Base-by-base conservation (phyloP, 2,329 filamentous ascomycete species). In the Alternaria rosae region DNA sequence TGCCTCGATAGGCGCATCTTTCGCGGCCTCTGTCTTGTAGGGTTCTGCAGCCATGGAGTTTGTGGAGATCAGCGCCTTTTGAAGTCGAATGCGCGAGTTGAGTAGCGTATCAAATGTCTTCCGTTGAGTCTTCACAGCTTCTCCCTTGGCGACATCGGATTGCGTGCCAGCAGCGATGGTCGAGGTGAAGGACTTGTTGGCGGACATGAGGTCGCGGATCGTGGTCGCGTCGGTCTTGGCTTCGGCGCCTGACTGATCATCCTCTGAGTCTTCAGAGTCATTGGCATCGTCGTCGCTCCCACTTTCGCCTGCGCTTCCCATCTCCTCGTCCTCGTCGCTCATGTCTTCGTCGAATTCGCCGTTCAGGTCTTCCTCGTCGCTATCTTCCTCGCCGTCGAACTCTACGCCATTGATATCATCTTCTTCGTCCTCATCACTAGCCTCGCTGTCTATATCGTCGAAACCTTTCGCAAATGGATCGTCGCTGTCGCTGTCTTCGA, bases 81-180 rank as follows among this genome's bases (percentile, higher is more conserved):
- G 96, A 17, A 99, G 82, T 63, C 94, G 92, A 74, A 99, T 97
- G 20, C 95, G 89, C 13, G 93, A 87, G 80, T 97, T 97, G 30
- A 99, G 86, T 1, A 98, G 87, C 0, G 92, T 88, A 70, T 98
- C 94, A 74, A 97, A 99, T 1, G 90, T 88, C 64, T 90, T 90
- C 54, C 93, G 89, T 80, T 99, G 95, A 59, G 89, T 85, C 71
- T 93, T 94, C 38, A 99, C 92, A 0, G 94, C 94, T 57, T 87
- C 82, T 12, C 95, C 95, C 79, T 98, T 98, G 43, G 90, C 88
- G 5, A 91, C 88, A 76, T 98, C 95, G 55, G 88, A 88, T 73
- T 90, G 89, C 54, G 89, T 89, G 1, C 91, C 89, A 73, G 90
- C 84, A 2, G 87, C 86, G 42, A 91, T 82, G 9, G 87, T 88